Percentiles rank a stretch among this genome's conserved stretches.
These are phyloP conservation scores for Forsythia suspensa DNA, from an alignment of 257 asterid species.

Conservation along the genomic window DNA sequence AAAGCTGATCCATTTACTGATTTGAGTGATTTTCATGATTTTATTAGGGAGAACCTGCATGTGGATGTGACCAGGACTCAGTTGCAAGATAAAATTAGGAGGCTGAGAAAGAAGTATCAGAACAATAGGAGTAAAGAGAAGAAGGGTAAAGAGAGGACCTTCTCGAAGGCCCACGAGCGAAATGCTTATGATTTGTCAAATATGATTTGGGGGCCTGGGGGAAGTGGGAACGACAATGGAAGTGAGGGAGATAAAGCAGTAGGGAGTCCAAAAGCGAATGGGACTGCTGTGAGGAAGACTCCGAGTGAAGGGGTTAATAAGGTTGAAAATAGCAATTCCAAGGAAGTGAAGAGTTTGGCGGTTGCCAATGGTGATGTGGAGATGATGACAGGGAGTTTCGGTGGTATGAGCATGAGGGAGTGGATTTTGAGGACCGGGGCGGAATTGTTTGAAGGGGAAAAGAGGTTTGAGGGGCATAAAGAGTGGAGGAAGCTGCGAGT, in stretches of 20 bases:
- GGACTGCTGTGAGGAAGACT: conserved; percentile 28
- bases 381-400: not conserved
- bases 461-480: conserved; percentile 32
- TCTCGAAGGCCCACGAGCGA: conserved; percentile 51
- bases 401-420: conserved; percentile 29
- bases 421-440: conserved; percentile 36
- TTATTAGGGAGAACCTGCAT: conserved; percentile 46
- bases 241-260: conserved; percentile 18
- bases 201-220: conserved; percentile 53
- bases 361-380: conserved; percentile 12
- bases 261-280: conserved; percentile 35
- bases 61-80: conserved; percentile 43
- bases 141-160: conserved; percentile 37
- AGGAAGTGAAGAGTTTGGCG: conserved; percentile 19
- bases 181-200: conserved; percentile 45
- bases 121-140: conserved; percentile 43
- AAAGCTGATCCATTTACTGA: conserved; percentile 43
- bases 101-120: conserved; percentile 48
- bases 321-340: conserved; percentile 19
- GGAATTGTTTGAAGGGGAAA: conserved; percentile 31
- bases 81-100: conserved; percentile 56
- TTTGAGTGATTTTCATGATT: conserved; percentile 47
- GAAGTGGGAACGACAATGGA: conserved; percentile 26
- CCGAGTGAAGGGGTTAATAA: conserved; percentile 18
- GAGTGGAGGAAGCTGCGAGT: conserved; percentile 36